Evolutionary conservation across 2,329 filamentous ascomycete genomes (phyloP), one percentile per base, ranked within the genome.

Genomic region (Trichophyton equinum): DNA sequence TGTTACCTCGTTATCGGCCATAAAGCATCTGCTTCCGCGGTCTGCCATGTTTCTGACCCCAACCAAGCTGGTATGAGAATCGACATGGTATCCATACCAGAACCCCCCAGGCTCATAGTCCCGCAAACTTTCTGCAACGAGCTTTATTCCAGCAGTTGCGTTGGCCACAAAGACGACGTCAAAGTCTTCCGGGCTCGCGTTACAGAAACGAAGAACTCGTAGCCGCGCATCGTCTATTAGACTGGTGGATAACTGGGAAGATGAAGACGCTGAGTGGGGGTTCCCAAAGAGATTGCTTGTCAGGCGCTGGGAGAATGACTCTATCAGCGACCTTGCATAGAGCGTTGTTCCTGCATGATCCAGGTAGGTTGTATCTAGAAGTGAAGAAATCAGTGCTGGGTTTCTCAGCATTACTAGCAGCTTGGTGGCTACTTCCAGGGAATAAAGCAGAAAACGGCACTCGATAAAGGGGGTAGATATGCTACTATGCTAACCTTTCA

Each of bases 291-390:
- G 77, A 67, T 85, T 88, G 3, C 82, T 78, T 27, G 86, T 85
- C 81, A 96, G 86, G 62, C 94, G 88, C n/a, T 76, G 73, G 7
- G 89, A 84, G 74, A 95, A 96, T 25, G 77, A 79, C 65, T 92
- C 87, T 72, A 97, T 85, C 25, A 94, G 75, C 33, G 88, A 91
- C 72, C 87, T 92, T 47, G 90, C 79, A 70, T 88, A 89, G 0
- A 88, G 78, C 0, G 91, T 92, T n/a, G 89, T 89, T n/a, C 91
- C 92, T 0, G 91, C 91, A 86, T 97, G 91, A 68, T 97, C 92
- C 61, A 97, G 85, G 72, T 96, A 97, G 55, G 85, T 79, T 8
- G 83, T 84, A 59, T 82, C 89, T 92, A 61, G 15, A 63, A 40
- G 11, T 13, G 27, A 46, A 11, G 27, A 51, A 11, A 22, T 46